These are phyloP conservation scores for Candida saitoana DNA, from an alignment of 805 yeast genomes.

Conservation along the genomic window DNA sequence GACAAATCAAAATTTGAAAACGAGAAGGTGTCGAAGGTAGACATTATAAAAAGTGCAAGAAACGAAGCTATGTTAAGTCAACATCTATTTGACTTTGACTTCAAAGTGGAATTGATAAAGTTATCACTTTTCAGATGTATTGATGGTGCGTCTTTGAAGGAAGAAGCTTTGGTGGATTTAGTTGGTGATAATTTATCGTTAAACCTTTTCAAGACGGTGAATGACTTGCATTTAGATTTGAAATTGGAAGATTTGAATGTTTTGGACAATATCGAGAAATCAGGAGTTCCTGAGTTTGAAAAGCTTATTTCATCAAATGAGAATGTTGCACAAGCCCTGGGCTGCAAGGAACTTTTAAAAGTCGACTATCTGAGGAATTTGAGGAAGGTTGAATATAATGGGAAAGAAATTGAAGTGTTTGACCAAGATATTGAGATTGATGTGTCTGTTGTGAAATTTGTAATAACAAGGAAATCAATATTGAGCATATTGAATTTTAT, in stretches of 20 bases:
- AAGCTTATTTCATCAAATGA: constrained; percentile 65
- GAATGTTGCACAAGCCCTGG: constrained; percentile 25
- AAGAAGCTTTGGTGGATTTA: constrained; percentile 69
- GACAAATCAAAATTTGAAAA: constrained; percentile 5
- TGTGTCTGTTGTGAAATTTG: constrained; percentile 73
- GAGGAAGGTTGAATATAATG: constrained; percentile 53
- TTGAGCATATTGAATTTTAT: constrained; percentile 76
- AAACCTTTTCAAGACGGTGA: constrained; percentile 53
- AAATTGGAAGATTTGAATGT: constrained; percentile 61
- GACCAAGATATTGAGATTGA: constrained; percentile 73
- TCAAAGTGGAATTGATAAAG: constrained; percentile 61
- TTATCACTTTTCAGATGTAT: constrained; percentile 66
- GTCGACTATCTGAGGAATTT: constrained; percentile 56
- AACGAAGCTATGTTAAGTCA: constrained; percentile 39
- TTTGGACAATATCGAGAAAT: constrained; percentile 68
- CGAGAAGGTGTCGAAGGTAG: background rate
- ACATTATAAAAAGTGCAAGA: background rate
- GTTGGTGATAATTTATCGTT: constrained; percentile 63
- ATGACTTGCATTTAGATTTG: constrained; percentile 63
- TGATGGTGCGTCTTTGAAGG: constrained; percentile 52
- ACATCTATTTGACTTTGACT: constrained; percentile 64
- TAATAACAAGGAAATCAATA: constrained; percentile 71
- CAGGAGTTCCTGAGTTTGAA: constrained; percentile 60
- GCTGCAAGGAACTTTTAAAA: constrained; percentile 45
- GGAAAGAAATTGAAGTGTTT: constrained; percentile 56